Base-by-base conservation (phyloP, 2,329 filamentous ascomycete genomes). In the Colletotrichum sansevieriae region DNA sequence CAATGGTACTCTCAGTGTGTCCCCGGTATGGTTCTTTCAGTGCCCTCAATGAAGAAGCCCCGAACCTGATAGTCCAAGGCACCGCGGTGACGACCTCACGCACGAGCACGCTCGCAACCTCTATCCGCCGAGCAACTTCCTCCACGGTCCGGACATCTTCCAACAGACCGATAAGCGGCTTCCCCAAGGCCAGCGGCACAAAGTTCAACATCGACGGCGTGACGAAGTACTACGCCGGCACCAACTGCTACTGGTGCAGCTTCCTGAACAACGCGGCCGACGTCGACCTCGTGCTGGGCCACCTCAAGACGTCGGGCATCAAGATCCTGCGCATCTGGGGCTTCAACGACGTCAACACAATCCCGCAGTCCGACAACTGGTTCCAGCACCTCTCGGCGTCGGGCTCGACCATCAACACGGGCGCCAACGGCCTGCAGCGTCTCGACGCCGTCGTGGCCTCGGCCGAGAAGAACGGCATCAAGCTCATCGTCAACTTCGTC, bases 401-500 rank as follows among this genome's bases (percentile, higher is more conserved):
- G 6, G 81, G 82, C 4, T 83, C 84, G 4, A 85, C 83, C 18
- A 90, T 91, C 78, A 91, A 91, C 78, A 90, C 84, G 0, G 88
- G 87, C 6, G 74, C 82, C 13, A 81, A 90, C 72, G 89, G 90
- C 1, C 83, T 92, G 2, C 83, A 89, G 76, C 72, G 73, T 5
- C 84, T 92, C 6, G 90, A 92, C 72, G 87, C 87, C 56, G 88
- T 91, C 1, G 88, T 92, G 55, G 75, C 83, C 25, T 81, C 85
- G 0, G 89, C 89, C 2, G 88, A 90, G 77, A 80, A 81, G 49
- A 82, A 86, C 63, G 86, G 85, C 4, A 82, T 91, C 73, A 90
- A 90, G 76, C 79, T 91, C 13, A 89, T 91, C 71, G 85, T 90
- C 75, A 86, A 88, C 72, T 88, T 90, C 41, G 87, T 91, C 52